These are phyloP conservation scores for Xylaria sp. DNA, from an alignment of 2,329 filamentous ascomycete species.

Conservation along the genomic window DNA sequence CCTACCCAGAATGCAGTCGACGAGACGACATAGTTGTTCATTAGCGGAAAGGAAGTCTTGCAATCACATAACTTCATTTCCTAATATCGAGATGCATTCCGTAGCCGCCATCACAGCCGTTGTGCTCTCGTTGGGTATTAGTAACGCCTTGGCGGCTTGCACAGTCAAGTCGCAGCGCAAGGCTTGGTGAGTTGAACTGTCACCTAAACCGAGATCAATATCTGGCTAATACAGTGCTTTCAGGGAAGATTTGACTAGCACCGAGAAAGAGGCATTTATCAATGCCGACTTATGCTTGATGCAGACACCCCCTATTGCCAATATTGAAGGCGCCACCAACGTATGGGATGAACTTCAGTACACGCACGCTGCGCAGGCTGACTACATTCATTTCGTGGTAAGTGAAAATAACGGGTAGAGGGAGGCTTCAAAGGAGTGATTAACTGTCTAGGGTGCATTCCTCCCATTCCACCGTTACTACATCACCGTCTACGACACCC, in stretches of 20 bases:
- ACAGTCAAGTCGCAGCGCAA: conserved; percentile 24
- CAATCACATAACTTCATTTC: neutral
- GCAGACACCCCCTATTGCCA: conserved; percentile 6
- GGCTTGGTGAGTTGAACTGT: conserved; percentile 15
- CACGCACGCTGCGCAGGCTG: conserved; percentile 18
- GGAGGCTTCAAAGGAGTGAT: neutral
- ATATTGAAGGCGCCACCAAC: conserved; percentile 4
- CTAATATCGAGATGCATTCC: neutral
- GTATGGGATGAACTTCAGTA: conserved; percentile 27
- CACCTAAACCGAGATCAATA: neutral
- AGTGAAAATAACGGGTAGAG: neutral
- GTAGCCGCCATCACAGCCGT: neutral
- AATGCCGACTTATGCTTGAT: conserved; percentile 29
- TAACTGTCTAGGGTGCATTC: conserved; percentile 17
- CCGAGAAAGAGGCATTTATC: conserved; percentile 25
- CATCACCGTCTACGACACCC: conserved; percentile 13
- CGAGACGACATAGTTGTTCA: neutral
- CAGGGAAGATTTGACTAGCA: conserved; percentile 13
- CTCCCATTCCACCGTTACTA: conserved; percentile 27
- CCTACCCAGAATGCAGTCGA: neutral
- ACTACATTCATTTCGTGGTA: conserved; percentile 26
- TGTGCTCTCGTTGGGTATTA: neutral
- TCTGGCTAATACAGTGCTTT: neutral
- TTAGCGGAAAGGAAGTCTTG: neutral
- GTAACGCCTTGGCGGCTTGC: conserved; percentile 6